Evolutionary conservation across 129 eudicot species (phyloP).

Genomic region (Tagetes erecta): DNA sequence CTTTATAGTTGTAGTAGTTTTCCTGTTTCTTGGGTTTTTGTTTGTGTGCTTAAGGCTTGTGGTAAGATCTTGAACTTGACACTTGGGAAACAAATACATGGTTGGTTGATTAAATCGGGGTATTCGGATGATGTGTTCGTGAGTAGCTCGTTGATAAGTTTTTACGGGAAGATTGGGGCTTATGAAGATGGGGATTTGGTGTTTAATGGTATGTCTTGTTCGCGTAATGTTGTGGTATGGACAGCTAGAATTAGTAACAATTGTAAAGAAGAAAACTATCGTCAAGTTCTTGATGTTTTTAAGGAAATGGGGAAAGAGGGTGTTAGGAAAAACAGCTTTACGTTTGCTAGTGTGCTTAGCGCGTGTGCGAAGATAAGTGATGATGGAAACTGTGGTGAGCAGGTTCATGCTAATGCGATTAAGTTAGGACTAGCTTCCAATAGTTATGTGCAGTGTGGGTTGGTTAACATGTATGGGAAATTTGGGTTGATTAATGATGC

Average conservation of each 20-base stretch:
- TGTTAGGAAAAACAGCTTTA: slow-evolving; percentile 60
- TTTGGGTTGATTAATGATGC: slow-evolving; percentile 65
- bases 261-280: slow-evolving; percentile 47
- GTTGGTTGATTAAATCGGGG: slow-evolving; percentile 62
- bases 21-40: slow-evolving; percentile 65
- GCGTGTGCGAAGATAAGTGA: slow-evolving; percentile 64
- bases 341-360: slow-evolving; percentile 71
- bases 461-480: slow-evolving; percentile 78
- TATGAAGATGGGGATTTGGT: slow-evolving; percentile 47
- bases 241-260: slow-evolving; percentile 57
- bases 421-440: slow-evolving; percentile 61
- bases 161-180: slow-evolving; percentile 59
- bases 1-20: slow-evolving; percentile 18
- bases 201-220: slow-evolving; percentile 40
- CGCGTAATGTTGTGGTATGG: slow-evolving; percentile 62
- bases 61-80: slow-evolving; percentile 37
- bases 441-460: slow-evolving; percentile 62
- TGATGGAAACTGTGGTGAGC: slow-evolving; percentile 61
- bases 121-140: slow-evolving; percentile 43
- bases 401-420: slow-evolving; percentile 69
- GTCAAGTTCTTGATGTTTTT: slow-evolving; percentile 44
- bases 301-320: slow-evolving; percentile 75
- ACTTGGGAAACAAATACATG: slow-evolving; percentile 71
- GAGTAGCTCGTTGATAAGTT: slow-evolving; percentile 67
- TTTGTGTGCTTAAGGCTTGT: slow-evolving; percentile 77